Evolutionary conservation across 768 basidiomycete species (phyloP).

Genomic region (Boletus vermiculosoides): DNA sequence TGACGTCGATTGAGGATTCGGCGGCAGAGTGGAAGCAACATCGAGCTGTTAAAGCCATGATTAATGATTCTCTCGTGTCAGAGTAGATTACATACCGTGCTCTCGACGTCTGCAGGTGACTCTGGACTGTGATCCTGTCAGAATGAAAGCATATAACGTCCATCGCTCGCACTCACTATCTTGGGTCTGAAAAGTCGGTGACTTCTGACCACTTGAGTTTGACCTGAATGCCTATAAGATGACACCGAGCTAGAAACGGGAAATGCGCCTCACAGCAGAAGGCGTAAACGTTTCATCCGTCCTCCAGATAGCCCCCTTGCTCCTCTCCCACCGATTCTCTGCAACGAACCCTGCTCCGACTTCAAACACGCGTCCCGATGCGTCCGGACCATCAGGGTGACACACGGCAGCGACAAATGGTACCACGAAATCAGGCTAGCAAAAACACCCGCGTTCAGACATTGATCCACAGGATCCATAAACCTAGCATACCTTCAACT

Average conservation of each 20-base stretch:
- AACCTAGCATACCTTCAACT: slow-evolving; percentile 56
- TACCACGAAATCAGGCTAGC: slow-evolving; percentile 81
- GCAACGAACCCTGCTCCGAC: slow-evolving; percentile 90
- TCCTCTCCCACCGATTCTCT: slow-evolving; percentile 92
- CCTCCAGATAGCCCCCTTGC: slow-evolving; percentile 84
- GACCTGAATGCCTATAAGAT: slow-evolving; percentile 45
- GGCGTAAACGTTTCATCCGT: slow-evolving; percentile 91
- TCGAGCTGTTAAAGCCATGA: slow-evolving; percentile 49
- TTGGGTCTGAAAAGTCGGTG: slow-evolving; percentile 71
- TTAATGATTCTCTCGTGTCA: background rate
- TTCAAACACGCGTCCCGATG: slow-evolving; percentile 83
- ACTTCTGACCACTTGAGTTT: slow-evolving; percentile 82
- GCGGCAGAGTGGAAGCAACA: slow-evolving; percentile 55
- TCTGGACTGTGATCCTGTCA: slow-evolving; percentile 51
- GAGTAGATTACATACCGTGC: slow-evolving; percentile 38
- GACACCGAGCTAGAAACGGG: background rate
- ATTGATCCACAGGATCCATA: background rate
- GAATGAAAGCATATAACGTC: background rate
- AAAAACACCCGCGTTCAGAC: background rate
- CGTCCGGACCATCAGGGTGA: slow-evolving; percentile 80
- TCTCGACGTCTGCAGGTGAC: slow-evolving; percentile 60
- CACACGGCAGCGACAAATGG: slow-evolving; percentile 88
- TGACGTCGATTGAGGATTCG: slow-evolving; percentile 68
- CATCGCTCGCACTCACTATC: slow-evolving; percentile 50
- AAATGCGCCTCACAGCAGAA: slow-evolving; percentile 65